Base-by-base conservation (phyloP, 257 asterid genomes). In the Jasminum sambac region DNA sequence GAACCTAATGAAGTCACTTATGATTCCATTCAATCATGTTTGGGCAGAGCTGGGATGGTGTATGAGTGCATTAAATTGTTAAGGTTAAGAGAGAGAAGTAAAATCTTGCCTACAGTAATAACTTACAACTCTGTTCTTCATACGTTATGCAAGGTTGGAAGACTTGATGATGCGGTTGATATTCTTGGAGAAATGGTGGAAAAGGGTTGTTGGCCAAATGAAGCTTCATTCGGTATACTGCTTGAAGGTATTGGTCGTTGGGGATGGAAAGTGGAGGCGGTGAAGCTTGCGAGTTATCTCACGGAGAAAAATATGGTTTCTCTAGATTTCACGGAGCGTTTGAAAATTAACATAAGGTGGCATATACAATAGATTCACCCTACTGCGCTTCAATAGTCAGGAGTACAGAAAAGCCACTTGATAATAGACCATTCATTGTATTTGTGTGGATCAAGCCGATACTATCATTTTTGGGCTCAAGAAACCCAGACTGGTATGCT, bases 31-130 rank as follows among this genome's bases (percentile, higher is more conserved):
- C 84, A 90, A 68, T 93, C 97, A 0, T 86, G 94, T 71, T 76
- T 93, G 36, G 90, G 96, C 71, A 86, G 97, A 78, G 96, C 88
- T 7, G 96, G 96, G 59, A 73, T 88, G 84, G 96, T 90, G 74
- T 89, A 87, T 75, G 84, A 83, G n/a, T 96, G 95, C 25, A 50
- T 84, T n/a, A 86, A 85, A 70, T 76, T 93, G 63, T 79, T 89
- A 38, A 80, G 72, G 17, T 90, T 84, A 61, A 90, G 90, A 97
- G 85, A 84, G 72, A 81, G 24, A 0, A 78, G 79, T 34, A 92
- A 85, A 8, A 81, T 87, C 42, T 63, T 73, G 24, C 95, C 97
- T 4, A 83, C 88, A 0, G 89, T 83, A 8, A 87, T 88, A 0
- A 88, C 98, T 38, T 87, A 91, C 79, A 94, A 91, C 69, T 84